A percentile compares a stretch with the other conserved stretches of the same genome.
These are phyloP conservation scores for Vanrija humicola DNA, from an alignment of 1,284 basidiomycete genomes.

Conservation along the genomic window DNA sequence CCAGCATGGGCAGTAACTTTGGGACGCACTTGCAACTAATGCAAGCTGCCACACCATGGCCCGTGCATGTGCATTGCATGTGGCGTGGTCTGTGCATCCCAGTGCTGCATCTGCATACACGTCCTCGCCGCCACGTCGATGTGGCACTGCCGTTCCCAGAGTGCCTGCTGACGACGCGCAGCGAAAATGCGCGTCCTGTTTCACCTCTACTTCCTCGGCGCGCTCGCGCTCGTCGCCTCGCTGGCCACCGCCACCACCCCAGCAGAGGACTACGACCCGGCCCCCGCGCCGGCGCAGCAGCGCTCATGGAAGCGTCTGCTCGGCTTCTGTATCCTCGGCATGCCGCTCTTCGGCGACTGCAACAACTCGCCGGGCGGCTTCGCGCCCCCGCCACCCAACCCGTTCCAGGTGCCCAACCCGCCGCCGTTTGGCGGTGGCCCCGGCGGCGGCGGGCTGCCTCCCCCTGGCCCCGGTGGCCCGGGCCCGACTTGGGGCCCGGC, in stretches of 20 bases:
- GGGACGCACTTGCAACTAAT: too few species aligned
- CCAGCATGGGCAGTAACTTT: too few species aligned
- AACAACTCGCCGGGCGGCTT: not conserved
- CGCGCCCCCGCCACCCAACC: too few species aligned
- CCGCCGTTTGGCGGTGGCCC: too few species aligned
- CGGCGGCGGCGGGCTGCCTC: too few species aligned
- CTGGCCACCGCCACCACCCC: not conserved
- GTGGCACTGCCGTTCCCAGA: not conserved
- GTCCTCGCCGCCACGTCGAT: too few species aligned
- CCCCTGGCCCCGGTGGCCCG: too few species aligned
- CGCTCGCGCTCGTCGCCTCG: not conserved
- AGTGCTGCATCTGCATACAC: too few species aligned
- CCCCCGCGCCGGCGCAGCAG: not conserved
- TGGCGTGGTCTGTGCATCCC: too few species aligned
- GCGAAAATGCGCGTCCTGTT: slow-evolving; percentile 2
- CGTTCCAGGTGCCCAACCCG: not conserved
- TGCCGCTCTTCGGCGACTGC: slow-evolving; percentile 3
- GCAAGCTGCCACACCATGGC: too few species aligned
- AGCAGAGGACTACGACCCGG: not conserved
- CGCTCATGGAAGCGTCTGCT: slow-evolving; percentile 7
- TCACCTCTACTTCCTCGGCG: not conserved
- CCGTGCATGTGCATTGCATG: too few species aligned
- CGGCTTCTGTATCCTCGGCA: slow-evolving; percentile 6
- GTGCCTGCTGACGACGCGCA: not conserved
- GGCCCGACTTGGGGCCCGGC: too few species aligned